Evolutionary conservation across 306 rosid genomes (phyloP).

Genomic region (Corylus americana): DNA sequence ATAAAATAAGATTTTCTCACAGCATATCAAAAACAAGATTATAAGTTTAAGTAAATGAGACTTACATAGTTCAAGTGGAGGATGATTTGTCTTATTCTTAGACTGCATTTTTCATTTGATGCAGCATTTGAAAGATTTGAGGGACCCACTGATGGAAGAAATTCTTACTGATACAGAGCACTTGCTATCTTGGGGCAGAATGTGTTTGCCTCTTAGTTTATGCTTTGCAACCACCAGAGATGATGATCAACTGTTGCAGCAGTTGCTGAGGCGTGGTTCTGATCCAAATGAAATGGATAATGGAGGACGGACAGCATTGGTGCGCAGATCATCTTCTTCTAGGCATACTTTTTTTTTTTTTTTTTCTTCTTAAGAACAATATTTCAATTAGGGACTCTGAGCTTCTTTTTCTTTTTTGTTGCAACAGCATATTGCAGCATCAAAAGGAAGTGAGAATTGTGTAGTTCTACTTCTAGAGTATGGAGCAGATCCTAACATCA

Average conservation of each 20-base stretch:
- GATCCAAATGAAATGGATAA: constrained; percentile 67
- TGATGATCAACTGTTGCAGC: constrained; percentile 50
- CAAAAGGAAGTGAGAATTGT: constrained; percentile 53
- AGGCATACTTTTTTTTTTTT: constrained; percentile 3
- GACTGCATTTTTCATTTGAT: constrained; percentile 12
- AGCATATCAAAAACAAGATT: not conserved
- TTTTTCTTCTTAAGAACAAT: not conserved
- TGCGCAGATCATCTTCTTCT: constrained; percentile 24
- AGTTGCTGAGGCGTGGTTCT: constrained; percentile 52
- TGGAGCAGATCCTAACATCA: constrained; percentile 62
- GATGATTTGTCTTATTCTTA: constrained; percentile 3
- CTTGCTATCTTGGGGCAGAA: constrained; percentile 57
- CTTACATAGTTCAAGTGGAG: not conserved
- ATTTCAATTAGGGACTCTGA: constrained; percentile 6
- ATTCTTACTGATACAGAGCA: constrained; percentile 53
- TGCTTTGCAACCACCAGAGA: constrained; percentile 65
- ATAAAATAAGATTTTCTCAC: not conserved
- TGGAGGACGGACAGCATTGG: constrained; percentile 63
- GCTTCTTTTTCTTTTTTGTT: constrained; percentile 11
- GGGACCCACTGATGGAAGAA: constrained; percentile 41
- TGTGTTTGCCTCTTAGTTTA: constrained; percentile 59
- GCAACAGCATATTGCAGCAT: constrained; percentile 68
- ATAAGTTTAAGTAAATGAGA: not conserved
- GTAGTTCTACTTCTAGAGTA: constrained; percentile 51
- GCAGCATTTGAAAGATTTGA: constrained; percentile 51